Percentiles rank a stretch among this genome's conserved stretches.
These are phyloP conservation scores for Paramyrothecium roridum DNA, from an alignment of 2,329 filamentous ascomycete species.

Conservation along the genomic window DNA sequence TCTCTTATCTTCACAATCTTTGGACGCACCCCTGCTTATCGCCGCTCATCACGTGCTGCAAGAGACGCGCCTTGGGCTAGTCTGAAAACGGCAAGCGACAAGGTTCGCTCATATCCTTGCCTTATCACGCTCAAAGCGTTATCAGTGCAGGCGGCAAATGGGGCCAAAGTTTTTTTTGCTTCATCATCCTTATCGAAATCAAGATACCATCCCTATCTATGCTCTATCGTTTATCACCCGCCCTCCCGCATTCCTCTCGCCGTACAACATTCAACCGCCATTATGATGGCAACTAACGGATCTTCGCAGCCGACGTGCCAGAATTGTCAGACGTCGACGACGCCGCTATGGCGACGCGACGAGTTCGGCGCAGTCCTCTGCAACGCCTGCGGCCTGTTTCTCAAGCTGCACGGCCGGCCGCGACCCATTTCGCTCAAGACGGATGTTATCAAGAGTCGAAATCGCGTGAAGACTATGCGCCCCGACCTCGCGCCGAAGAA, in stretches of 20 bases:
- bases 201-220: conserved; percentile 21
- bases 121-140: conserved; percentile 26
- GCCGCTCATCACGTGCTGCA: not conserved
- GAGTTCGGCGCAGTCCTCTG: conserved; percentile 93
- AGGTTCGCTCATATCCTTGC: not conserved
- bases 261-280: conserved; percentile 31
- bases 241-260: conserved; percentile 19
- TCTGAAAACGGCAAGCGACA: not conserved
- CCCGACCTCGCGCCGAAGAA: conserved; percentile 77
- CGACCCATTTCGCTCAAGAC: conserved; percentile 97
- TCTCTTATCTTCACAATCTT: not conserved
- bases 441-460: conserved; percentile 98
- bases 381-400: conserved; percentile 96
- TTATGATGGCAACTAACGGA: conserved; percentile 56
- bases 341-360: conserved; percentile 95
- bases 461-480: conserved; percentile 86
- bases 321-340: conserved; percentile 94
- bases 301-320: conserved; percentile 87
- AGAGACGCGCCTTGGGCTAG: not conserved
- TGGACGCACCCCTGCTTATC: not conserved
- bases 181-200: conserved; percentile 35
- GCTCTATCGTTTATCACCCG: conserved; percentile 21
- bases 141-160: conserved; percentile 27
- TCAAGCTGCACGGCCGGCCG: conserved; percentile 92
- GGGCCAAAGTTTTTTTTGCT: conserved; percentile 28